Conservation (phyloP, 805 yeast genomes). For the Teunomyces tritomae region DNA sequence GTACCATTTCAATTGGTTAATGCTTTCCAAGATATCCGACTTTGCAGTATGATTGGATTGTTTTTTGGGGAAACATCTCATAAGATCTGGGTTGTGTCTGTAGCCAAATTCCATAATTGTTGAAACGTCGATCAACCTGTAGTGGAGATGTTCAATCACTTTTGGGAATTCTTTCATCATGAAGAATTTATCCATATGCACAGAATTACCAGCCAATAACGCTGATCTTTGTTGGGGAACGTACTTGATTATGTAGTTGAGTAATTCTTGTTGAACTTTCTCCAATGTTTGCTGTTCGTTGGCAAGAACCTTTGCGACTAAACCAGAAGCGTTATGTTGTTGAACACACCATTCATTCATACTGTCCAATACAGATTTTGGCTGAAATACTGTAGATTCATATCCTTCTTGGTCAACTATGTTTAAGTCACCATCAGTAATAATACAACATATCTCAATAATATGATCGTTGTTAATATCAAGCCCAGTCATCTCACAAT, state of each 20-base stretch:
- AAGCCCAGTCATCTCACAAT: slow-evolving; percentile 98
- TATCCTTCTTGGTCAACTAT: slow-evolving; percentile 69
- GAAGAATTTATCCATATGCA: slow-evolving; percentile 88
- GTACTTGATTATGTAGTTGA: slow-evolving; percentile 55
- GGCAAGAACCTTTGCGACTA: slow-evolving; percentile 65
- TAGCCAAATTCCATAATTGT: slow-evolving; percentile 74
- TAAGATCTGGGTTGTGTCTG: slow-evolving; percentile 70
- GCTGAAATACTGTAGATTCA: slow-evolving; percentile 77
- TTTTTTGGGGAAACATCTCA: slow-evolving; percentile 61
- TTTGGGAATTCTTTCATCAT: slow-evolving; percentile 81
- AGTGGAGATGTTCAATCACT: slow-evolving; percentile 58
- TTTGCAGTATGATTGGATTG: slow-evolving; percentile 78
- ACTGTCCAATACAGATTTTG: slow-evolving; percentile 53
- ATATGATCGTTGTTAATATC: slow-evolving; percentile 73
- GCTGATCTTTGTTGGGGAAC: slow-evolving; percentile 57
- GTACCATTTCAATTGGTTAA: slow-evolving; percentile 78
- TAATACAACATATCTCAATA: slow-evolving; percentile 86
- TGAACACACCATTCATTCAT: slow-evolving; percentile 89
- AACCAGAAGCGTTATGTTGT: slow-evolving; percentile 77
- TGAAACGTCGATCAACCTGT: slow-evolving; percentile 89
- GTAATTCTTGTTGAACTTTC: slow-evolving; percentile 64
- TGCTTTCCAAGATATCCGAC: slow-evolving; percentile 85
- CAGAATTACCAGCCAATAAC: slow-evolving; percentile 84
- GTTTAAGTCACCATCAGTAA: slow-evolving; percentile 81
- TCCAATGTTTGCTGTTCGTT: slow-evolving; percentile 50